Evolutionary conservation across 1,284 basidiomycete genomes (phyloP).

Genomic region (Fomitopsis pinicola): DNA sequence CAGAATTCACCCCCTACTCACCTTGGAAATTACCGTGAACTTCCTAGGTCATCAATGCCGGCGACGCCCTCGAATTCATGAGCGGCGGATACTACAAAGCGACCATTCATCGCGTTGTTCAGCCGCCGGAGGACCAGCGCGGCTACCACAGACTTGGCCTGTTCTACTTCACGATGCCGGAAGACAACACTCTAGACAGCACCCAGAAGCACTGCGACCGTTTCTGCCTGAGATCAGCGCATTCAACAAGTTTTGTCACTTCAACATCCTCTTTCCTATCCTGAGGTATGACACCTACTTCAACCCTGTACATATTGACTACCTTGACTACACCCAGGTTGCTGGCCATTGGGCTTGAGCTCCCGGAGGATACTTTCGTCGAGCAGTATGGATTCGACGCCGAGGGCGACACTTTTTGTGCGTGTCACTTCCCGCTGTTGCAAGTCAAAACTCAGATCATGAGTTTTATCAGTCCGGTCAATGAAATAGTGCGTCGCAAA

Average conservation of each 20-base stretch:
- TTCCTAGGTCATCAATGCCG: no score
- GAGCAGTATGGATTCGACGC: conserved; percentile 24
- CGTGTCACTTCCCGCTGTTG: neutral
- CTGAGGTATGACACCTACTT: conserved; percentile 35
- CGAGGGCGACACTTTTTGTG: conserved; percentile 26
- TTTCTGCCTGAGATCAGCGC: conserved; percentile 54
- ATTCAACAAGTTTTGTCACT: conserved; percentile 49
- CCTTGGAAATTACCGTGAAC: no score
- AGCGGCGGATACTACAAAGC: no score
- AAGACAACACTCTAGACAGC: no score
- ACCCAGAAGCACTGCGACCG: conserved; percentile 48
- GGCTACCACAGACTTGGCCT: no score
- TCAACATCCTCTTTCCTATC: conserved; percentile 45
- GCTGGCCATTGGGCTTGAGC: conserved; percentile 31
- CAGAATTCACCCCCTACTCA: no score
- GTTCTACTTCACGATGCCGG: no score
- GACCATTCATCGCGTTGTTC: no score
- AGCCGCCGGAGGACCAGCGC: no score
- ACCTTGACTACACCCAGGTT: conserved; percentile 38
- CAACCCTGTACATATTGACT: conserved; percentile 17
- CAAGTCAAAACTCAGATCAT: neutral
- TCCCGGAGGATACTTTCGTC: conserved; percentile 31
- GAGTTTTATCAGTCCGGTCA: conserved; percentile 23
- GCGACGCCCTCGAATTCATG: no score
- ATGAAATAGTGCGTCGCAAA: conserved; percentile 31